These are phyloP conservation scores for Blastobotrys parvus DNA, from an alignment of 805 yeast species.

Conservation along the genomic window DNA sequence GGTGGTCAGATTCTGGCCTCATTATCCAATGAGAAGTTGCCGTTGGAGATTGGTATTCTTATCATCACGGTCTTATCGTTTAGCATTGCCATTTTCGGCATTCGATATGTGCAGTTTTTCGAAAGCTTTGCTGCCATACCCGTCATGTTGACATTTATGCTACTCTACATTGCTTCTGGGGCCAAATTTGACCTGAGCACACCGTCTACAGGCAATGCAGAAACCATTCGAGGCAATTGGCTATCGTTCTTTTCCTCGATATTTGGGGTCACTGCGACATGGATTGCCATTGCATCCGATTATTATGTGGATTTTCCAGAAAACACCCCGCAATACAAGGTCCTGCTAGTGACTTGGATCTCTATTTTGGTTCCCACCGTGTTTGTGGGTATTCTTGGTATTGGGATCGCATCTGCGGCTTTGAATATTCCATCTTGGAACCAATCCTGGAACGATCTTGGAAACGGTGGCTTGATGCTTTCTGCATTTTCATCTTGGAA, in stretches of 20 bases:
- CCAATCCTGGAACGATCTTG: conserved; percentile 44
- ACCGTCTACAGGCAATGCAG: conserved; percentile 30
- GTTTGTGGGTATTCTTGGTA: conserved; percentile 67
- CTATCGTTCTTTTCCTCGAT: conserved; percentile 63
- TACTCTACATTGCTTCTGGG: conserved; percentile 51
- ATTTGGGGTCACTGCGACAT: conserved; percentile 75
- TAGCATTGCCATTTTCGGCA: conserved; percentile 68
- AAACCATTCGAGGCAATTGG: conserved; percentile 56
- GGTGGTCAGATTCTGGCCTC: conserved; percentile 77
- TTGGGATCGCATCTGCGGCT: conserved; percentile 63
- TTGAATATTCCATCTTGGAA: conserved; percentile 48
- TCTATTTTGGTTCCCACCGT: conserved; percentile 65
- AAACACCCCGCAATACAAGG: conserved; percentile 44
- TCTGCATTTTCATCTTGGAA: conserved; percentile 63
- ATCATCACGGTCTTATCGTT: conserved; percentile 60
- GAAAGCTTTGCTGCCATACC: conserved; percentile 65
- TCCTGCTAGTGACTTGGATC: conserved; percentile 54
- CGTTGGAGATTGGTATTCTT: conserved; percentile 65
- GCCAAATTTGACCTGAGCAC: conserved; percentile 23
- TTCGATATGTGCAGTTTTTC: conserved; percentile 56
- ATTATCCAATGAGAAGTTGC: conserved; percentile 55
- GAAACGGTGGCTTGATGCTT: conserved; percentile 69
- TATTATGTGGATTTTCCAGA: conserved; percentile 79
- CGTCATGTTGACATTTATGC: conserved; percentile 54
- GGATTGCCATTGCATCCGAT: conserved; percentile 85